A percentile compares a stretch with the other conserved stretches of the same genome.
These are phyloP conservation scores for Glycine tomentella DNA, from an alignment of 306 rosid species.

Conservation along the genomic window DNA sequence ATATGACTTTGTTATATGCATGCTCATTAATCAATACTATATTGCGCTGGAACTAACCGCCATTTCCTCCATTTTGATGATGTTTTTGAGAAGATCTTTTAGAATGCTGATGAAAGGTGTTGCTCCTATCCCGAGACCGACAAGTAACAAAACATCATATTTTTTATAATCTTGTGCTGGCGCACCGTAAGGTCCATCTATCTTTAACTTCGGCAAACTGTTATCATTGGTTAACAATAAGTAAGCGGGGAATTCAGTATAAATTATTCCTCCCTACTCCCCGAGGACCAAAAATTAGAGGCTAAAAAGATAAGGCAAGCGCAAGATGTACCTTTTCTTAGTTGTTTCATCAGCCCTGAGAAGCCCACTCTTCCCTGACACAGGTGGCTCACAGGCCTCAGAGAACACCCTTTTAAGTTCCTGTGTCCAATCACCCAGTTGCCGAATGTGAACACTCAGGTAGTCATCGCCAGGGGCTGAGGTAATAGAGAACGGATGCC, in stretches of 20 bases:
- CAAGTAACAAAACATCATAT: constrained; percentile 92
- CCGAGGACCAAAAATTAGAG: constrained; percentile 23
- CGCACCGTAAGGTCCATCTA: constrained; percentile 99
- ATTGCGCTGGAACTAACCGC: constrained; percentile 73
- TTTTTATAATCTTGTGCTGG: constrained; percentile 94
- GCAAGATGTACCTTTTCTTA: constrained; percentile 70
- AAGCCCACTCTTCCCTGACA: constrained; percentile 92
- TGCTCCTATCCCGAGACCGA: constrained; percentile 98
- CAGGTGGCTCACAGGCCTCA: constrained; percentile 94
- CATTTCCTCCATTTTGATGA: constrained; percentile 91
- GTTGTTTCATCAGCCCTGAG: constrained; percentile 98
- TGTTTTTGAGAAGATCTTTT: constrained; percentile 92
- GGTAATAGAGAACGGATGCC: constrained; percentile 99
- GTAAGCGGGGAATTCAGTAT: not conserved
- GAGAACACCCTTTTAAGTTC: constrained; percentile 94
- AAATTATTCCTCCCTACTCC: not conserved
- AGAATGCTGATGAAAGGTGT: constrained; percentile 98
- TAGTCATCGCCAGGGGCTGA: constrained; percentile 99
- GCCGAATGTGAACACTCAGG: constrained; percentile 97
- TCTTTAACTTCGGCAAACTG: constrained; percentile 93
- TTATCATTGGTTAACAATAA: constrained; percentile 21
- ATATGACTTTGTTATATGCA: not conserved
- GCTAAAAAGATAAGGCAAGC: constrained; percentile 16
- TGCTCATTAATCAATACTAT: not conserved
- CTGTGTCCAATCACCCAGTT: constrained; percentile 99